Conservation (phyloP, 139 green algal species). For the Chlamydomonas urium region DNA sequence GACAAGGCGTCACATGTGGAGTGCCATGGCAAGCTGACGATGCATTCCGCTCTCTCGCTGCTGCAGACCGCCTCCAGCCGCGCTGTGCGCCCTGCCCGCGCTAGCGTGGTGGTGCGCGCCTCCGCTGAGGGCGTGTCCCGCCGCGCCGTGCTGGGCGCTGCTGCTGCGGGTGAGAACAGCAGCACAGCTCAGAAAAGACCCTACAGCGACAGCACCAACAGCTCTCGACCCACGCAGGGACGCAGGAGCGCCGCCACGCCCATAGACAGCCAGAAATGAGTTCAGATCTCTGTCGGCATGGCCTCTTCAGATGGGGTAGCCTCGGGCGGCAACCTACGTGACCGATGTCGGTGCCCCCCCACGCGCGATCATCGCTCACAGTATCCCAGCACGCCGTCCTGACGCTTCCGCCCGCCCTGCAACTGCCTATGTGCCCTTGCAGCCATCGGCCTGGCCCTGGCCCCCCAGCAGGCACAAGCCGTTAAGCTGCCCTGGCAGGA, state of each 20-base stretch:
- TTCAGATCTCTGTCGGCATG: not conserved
- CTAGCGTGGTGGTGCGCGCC: constrained; percentile 28
- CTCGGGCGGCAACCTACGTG: not conserved
- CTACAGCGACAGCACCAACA: not conserved
- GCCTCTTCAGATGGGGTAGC: not conserved
- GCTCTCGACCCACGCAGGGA: not conserved
- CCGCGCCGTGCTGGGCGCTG: constrained; percentile 22
- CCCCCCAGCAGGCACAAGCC: constrained; percentile 21
- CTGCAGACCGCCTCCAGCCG: not conserved
- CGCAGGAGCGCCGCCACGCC: not conserved
- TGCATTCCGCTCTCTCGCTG: not conserved
- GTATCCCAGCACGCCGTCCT: not conserved
- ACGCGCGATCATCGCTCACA: not conserved
- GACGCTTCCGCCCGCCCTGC: not conserved
- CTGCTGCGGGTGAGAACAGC: constrained; percentile 20
- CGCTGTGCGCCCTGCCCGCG: not conserved
- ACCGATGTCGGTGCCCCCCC: not conserved
- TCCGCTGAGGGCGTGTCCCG: constrained; percentile 12
- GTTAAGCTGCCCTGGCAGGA: constrained; percentile 28
- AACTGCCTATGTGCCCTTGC: not conserved
- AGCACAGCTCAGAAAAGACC: not conserved
- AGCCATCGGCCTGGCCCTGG: not conserved
- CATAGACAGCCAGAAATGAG: not conserved
- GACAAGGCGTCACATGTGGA: not conserved
- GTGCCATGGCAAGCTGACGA: not conserved